Evolutionary conservation across 2,329 filamentous ascomycete species (phyloP).

Genomic region (Dothistroma septosporum): DNA sequence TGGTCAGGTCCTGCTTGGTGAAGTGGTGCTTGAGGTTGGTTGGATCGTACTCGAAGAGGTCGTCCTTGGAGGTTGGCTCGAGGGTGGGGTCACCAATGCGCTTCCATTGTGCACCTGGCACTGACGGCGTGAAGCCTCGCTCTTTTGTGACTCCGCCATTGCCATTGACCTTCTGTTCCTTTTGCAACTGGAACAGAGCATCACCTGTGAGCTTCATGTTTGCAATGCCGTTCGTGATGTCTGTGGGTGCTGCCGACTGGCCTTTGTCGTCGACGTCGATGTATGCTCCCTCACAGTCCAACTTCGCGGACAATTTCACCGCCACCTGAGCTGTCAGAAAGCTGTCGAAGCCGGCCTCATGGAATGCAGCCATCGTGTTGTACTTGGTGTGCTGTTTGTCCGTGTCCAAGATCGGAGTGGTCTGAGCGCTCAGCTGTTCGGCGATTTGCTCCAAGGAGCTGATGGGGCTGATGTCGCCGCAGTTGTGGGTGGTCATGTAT

Average conservation of each 20-base stretch:
- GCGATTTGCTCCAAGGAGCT: constrained; percentile 49
- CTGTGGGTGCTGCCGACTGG: constrained; percentile 4
- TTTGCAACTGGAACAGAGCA: constrained; percentile 4
- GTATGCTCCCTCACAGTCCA: constrained; percentile 42
- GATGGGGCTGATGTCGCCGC: constrained; percentile 49
- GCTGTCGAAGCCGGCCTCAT: constrained; percentile 63
- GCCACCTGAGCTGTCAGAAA: constrained; percentile 57
- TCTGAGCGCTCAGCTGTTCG: constrained; percentile 35
- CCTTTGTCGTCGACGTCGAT: constrained; percentile 20
- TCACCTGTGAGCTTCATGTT: constrained; percentile 13
- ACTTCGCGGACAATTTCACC: constrained; percentile 52
- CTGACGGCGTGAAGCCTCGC: constrained; percentile 28
- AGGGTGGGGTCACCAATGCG: constrained; percentile 28
- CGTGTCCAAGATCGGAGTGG: constrained; percentile 42
- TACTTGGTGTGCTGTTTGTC: constrained; percentile 41
- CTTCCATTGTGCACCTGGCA: constrained; percentile 29
- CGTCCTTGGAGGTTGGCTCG: constrained; percentile 18
- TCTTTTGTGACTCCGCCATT: constrained; percentile 8
- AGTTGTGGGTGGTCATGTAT: constrained; percentile 57
- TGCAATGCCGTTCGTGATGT: constrained; percentile 15
- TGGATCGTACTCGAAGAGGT: constrained; percentile 27
- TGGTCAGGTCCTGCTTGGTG: constrained; percentile 29
- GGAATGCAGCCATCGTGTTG: constrained; percentile 40
- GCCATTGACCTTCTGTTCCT: constrained; percentile 8
- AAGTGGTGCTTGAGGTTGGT: constrained; percentile 22